These are phyloP conservation scores for Fragaria nilgerrensis DNA, from an alignment of 306 rosid genomes.

Conservation along the genomic window DNA sequence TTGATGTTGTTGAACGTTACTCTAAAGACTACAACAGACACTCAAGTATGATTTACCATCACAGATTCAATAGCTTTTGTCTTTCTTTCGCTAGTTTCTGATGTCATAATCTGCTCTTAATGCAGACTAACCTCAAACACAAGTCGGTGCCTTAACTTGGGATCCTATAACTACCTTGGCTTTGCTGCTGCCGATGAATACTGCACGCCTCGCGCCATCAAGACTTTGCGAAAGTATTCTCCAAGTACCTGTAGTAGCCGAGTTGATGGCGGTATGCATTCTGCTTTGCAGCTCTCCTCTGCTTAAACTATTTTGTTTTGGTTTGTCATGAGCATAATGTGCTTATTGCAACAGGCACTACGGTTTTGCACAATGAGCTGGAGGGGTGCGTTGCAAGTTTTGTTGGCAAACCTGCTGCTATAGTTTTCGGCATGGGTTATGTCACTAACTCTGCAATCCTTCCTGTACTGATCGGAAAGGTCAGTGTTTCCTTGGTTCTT, in stretches of 20 bases:
- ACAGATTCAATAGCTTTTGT: not conserved
- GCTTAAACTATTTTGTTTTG: not conserved
- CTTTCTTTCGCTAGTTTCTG: not conserved
- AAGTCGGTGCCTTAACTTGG: constrained; percentile 83
- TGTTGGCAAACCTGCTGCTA: constrained; percentile 72
- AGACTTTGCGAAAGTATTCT: constrained; percentile 64
- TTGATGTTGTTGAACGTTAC: constrained; percentile 92
- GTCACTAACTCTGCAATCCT: constrained; percentile 86
- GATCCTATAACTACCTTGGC: constrained; percentile 91
- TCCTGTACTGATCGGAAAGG: constrained; percentile 81
- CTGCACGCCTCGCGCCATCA: constrained; percentile 81
- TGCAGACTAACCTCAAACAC: constrained; percentile 64
- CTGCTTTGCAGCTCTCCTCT: not conserved
- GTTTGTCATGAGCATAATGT: not conserved
- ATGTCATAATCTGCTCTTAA: not conserved
- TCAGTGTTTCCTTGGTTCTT: constrained; percentile 17
- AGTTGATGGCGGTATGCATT: constrained; percentile 69
- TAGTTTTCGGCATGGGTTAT: constrained; percentile 92
- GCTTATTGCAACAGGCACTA: constrained; percentile 51
- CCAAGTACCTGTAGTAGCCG: constrained; percentile 89
- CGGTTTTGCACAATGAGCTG: constrained; percentile 57
- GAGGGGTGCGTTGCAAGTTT: constrained; percentile 70
- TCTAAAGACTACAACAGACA: constrained; percentile 89
- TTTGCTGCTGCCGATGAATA: constrained; percentile 92
- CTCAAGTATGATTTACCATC: constrained; percentile 40